Conservation (phyloP, 345 rosid species). For the Lumnitzera racemosa region DNA sequence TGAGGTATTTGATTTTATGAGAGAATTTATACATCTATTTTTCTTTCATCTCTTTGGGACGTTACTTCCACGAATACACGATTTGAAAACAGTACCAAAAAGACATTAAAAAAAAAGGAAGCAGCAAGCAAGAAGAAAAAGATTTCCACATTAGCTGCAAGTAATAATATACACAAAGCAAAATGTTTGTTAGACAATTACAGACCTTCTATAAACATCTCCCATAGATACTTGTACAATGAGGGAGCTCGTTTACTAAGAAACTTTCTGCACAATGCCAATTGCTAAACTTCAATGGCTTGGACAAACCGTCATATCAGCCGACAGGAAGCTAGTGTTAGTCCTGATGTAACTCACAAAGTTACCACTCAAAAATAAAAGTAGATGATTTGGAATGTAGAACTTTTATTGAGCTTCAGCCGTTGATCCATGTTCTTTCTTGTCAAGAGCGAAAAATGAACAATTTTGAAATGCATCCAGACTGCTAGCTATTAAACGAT, state of each 20-base stretch:
- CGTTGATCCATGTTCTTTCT: conserved; percentile 56
- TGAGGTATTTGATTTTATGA: too few relatives aligned
- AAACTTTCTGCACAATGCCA: conserved; percentile 4
- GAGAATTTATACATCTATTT: too few relatives aligned
- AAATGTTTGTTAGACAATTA: not conserved
- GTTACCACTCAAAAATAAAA: conserved; percentile 1
- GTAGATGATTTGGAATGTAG: conserved; percentile 10
- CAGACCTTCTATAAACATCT: not conserved
- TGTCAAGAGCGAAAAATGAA: conserved; percentile 53
- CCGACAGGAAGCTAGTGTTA: not conserved
- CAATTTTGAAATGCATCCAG: conserved; percentile 90
- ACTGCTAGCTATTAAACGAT: conserved; percentile 85
- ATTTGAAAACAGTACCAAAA: too few relatives aligned
- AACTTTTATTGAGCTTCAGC: conserved; percentile 43
- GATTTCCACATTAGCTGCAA: not conserved
- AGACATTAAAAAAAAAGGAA: too few relatives aligned
- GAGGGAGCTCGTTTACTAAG: not conserved
- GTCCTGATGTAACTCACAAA: too few relatives aligned
- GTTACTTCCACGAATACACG: too few relatives aligned
- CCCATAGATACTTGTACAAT: conserved; percentile 5
- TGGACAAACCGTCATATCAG: not conserved
- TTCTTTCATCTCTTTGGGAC: too few relatives aligned
- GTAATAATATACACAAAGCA: conserved; percentile 7
- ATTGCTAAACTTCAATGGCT: conserved; percentile 2
- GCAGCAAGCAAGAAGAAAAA: too few relatives aligned